Base-by-base conservation (phyloP, 1,284 basidiomycete species). In the Cutaneotrichosporon dermatis region DNA sequence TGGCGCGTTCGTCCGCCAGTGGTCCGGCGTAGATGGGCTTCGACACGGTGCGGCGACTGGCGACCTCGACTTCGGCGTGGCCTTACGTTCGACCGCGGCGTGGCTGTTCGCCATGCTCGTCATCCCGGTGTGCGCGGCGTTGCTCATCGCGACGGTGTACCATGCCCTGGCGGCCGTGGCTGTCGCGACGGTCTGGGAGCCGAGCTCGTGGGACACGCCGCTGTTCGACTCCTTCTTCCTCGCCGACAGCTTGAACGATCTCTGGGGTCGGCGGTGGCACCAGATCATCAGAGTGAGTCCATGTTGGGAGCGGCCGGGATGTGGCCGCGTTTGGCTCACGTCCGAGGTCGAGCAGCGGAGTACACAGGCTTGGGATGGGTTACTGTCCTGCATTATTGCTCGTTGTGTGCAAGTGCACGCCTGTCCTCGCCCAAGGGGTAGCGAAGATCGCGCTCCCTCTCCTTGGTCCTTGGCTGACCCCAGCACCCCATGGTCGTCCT, bases 51-150 rank as follows among this genome's bases (percentile, higher is more conserved):
- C 25, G 3, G 25, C 25, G 25, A 25, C 3, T 25, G 3, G 25
- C 25, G 25, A 25, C 25, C 25, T 25, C 25, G 3, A 25, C 25
- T 2, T 25, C 25, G 25, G 25, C 25, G 25, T 3, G 25, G 25
- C 25, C 25, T 4, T 40, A 40, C 25, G 25, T 3, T 25, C 25
- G 46, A 8, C 13, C 11, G 34, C n/a, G 3, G 46, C 46, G 2
- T n/a, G 10, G 10, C 10, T 49, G 13, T 49, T 49, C 13, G 34
- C 46, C 10, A 36, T 13, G 11, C 6, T 78, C 15, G 68, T 77
- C 44, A 79, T 79, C 77, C 68, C 69, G 6, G 49, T 71, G 74
- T 54, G 66, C 13, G 33, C 34, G 13, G 33, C 46, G 74, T 70
- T 43, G 8, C 50, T 60, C 50, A 51, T 63, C 46, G 58, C 70